Base-by-base conservation (phyloP, 495 filamentous ascomycete genomes). In the Margaritispora aquatica region DNA sequence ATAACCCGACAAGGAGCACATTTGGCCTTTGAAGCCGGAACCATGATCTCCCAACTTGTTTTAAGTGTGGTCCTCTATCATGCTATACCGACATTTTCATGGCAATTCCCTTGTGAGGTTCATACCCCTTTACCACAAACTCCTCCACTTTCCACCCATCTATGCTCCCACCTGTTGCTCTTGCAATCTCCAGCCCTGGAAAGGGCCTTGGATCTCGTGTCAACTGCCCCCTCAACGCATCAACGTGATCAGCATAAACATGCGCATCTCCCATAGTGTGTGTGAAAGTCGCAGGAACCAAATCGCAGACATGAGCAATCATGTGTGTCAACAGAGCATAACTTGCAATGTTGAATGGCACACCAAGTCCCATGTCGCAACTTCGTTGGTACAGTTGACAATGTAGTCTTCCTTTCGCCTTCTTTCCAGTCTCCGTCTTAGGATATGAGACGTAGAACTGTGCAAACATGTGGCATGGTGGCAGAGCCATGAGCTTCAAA, bases 401-500 rank as follows among this genome's bases (percentile, higher is more conserved):
- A 66, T 88, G 85, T 21, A 97, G 75, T 24, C 86, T 78, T 2
- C 92, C 91, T 61, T 78, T 80, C 29, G 27, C 31, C 66, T 61
- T 54, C 58, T 36, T 44, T 36, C 46, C 61, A 15, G 23, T 56
- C 20, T 55, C 46, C 26, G 53, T 54, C 31, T 68, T 75, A 57
- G 88, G 88, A 70, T 83, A 97, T 1, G 86, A 89, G 36, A 98
- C 92, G 66, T 97, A 97, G 67, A 97, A 97, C 73, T 97, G 95
- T 15, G 93, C 93, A 74, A 98, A 96, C 94, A 98, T 96, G 71
- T 97, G 94, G 68, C 94, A 98, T 2, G 95, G 94, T 62, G 94
- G 94, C 20, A 98, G 78, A 1, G 91, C 94, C 94, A 97, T 98
- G 71, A 88, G 84, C 49, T 73, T 73, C 65, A 98, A 65, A 70